Evolutionary conservation across 352 stramenopile genomes (phyloP).

Genomic region (Pythium graminicola): DNA sequence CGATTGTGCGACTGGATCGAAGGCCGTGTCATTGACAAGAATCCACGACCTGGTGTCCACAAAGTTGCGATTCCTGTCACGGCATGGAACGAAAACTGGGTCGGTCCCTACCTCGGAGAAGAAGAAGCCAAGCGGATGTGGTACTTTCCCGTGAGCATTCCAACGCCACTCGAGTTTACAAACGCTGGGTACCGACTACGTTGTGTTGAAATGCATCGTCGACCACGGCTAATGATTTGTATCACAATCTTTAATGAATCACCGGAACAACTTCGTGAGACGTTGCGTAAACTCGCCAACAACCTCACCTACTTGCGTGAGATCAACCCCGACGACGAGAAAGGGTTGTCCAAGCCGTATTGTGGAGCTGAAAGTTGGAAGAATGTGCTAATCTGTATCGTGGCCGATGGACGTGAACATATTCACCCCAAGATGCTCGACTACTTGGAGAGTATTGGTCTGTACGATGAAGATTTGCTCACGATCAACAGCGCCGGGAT

Average conservation of each 20-base stretch:
- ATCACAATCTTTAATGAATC: constrained; percentile 86
- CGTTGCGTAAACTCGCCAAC: constrained; percentile 76
- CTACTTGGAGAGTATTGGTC: constrained; percentile 59
- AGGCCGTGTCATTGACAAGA: constrained; percentile 65
- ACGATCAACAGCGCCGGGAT: constrained; percentile 84
- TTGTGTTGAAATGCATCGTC: constrained; percentile 66
- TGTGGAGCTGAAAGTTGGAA: constrained; percentile 69
- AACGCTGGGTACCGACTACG: constrained; percentile 70
- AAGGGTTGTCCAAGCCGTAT: constrained; percentile 39
- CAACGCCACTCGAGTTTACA: constrained; percentile 63
- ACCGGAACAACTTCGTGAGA: constrained; percentile 56
- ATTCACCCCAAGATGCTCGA: constrained; percentile 76
- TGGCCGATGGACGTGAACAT: constrained; percentile 72
- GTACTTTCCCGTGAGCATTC: constrained; percentile 73
- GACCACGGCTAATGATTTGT: constrained; percentile 72
- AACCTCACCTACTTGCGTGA: constrained; percentile 71
- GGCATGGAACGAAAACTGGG: constrained; percentile 73
- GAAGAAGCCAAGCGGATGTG: constrained; percentile 69
- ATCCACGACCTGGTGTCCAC: constrained; percentile 65
- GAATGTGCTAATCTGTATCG: constrained; percentile 73
- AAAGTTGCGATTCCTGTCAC: constrained; percentile 68
- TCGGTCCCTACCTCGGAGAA: constrained; percentile 60
- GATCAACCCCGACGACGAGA: constrained; percentile 28
- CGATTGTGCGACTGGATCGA: constrained; percentile 80
- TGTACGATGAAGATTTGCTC: constrained; percentile 81